These are phyloP conservation scores for Tubosaeta sp. DNA, from an alignment of 768 basidiomycete species.

Conservation along the genomic window DNA sequence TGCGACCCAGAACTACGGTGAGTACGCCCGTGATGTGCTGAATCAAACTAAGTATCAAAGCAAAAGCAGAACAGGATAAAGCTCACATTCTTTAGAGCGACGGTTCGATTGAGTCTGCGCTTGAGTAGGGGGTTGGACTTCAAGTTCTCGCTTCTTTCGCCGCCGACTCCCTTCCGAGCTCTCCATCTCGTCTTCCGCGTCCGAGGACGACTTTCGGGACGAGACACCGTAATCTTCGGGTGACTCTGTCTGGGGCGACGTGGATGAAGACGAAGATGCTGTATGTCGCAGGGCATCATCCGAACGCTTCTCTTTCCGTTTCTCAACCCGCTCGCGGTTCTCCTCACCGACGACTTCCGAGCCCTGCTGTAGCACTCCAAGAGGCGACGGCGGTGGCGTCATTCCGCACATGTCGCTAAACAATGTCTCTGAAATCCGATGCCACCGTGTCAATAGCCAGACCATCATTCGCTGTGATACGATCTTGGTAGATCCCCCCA, in stretches of 20 bases:
- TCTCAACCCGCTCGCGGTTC: slow-evolving; percentile 9
- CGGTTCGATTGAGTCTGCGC: not conserved
- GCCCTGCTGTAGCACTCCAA: not conserved
- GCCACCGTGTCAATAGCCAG: slow-evolving; percentile 31
- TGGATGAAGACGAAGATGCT: slow-evolving; percentile 11
- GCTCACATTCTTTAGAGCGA: slow-evolving; percentile 14
- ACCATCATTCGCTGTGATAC: slow-evolving; percentile 29
- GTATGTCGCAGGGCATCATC: not conserved
- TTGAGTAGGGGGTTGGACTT: not conserved
- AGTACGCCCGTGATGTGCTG: slow-evolving; percentile 4
- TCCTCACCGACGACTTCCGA: not conserved
- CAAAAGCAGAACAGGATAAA: not conserved
- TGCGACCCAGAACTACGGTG: slow-evolving; percentile 11
- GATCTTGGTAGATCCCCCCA: slow-evolving; percentile 30
- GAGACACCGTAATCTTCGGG: slow-evolving; percentile 7
- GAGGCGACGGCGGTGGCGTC: slow-evolving; percentile 12
- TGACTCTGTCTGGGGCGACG: slow-evolving; percentile 7
- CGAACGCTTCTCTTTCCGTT: slow-evolving; percentile 11
- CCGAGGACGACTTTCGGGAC: slow-evolving; percentile 8
- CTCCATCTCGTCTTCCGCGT: slow-evolving; percentile 9
- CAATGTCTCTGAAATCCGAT: slow-evolving; percentile 22
- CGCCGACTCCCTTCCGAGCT: slow-evolving; percentile 11
- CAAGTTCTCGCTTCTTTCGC: slow-evolving; percentile 19
- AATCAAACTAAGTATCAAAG: not conserved
- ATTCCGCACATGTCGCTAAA: slow-evolving; percentile 25